These are phyloP conservation scores for Hypoxylon trugodes DNA, from an alignment of 495 filamentous ascomycete genomes.

Conservation along the genomic window DNA sequence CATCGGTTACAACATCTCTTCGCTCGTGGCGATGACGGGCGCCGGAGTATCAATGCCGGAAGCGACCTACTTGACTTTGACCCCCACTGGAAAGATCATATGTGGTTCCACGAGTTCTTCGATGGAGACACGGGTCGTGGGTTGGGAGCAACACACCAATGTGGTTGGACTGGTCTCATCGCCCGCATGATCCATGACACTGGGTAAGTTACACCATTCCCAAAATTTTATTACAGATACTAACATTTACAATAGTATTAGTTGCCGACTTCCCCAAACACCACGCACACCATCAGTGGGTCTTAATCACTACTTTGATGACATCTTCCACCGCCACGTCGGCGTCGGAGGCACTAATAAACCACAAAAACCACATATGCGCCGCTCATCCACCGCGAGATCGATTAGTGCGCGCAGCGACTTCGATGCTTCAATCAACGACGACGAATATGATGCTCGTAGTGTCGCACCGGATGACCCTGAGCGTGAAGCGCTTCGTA, in stretches of 20 bases:
- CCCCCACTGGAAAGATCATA: slow-evolving; percentile 87
- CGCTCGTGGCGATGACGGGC: slow-evolving; percentile 80
- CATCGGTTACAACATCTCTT: slow-evolving; percentile 94
- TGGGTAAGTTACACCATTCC: slow-evolving; percentile 64
- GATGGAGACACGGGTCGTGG: slow-evolving; percentile 91
- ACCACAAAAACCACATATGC: slow-evolving; percentile 62
- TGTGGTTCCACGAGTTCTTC: slow-evolving; percentile 98
- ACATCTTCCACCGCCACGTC: slow-evolving; percentile 72
- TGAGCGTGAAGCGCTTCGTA: slow-evolving; percentile 52
- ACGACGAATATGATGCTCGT: slow-evolving; percentile 46
- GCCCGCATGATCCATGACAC: slow-evolving; percentile 98
- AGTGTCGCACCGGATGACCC: slow-evolving; percentile 43
- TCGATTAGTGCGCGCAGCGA: slow-evolving; percentile 91
- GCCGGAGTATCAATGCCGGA: slow-evolving; percentile 83
- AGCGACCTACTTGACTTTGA: slow-evolving; percentile 89
- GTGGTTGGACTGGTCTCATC: slow-evolving; percentile 96
- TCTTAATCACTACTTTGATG: slow-evolving; percentile 94
- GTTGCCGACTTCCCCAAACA: slow-evolving; percentile 91
- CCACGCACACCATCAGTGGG: slow-evolving; percentile 84
- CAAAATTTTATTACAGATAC: slow-evolving; percentile 6
- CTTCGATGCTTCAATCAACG: slow-evolving; percentile 63
- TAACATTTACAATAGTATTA: slow-evolving; percentile 65
- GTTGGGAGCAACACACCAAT: slow-evolving; percentile 92
- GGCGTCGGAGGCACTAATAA: slow-evolving; percentile 43
- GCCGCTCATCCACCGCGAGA: slow-evolving; percentile 82